Conservation (phyloP, 208 protist genomes). For the Wallacemonas collosoma region DNA sequence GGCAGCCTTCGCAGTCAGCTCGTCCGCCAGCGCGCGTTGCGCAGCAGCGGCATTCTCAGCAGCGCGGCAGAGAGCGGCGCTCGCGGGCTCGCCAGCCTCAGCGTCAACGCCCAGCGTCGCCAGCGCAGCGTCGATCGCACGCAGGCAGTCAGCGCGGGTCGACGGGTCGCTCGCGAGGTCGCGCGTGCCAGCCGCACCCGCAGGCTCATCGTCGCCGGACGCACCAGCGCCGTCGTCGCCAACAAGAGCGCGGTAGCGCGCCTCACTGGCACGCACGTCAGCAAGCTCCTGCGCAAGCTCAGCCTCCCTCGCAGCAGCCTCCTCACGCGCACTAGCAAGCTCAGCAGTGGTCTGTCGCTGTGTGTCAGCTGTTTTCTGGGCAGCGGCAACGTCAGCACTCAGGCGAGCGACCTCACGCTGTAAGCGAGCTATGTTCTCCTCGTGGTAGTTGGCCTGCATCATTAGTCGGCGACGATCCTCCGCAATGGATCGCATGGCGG, state of each 20-base stretch:
- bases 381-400: not conserved
- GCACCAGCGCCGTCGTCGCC: constrained; percentile 14
- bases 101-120: constrained; percentile 26
- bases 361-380: not conserved
- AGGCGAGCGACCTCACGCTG: not conserved
- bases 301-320: constrained; percentile 8
- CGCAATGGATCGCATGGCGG: too few relatives aligned
- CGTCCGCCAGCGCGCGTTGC: constrained; percentile 17
- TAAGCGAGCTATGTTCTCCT: too few relatives aligned
- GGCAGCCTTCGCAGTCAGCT: constrained; percentile 5
- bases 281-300: constrained; percentile 20
- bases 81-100: constrained; percentile 17
- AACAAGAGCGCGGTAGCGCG: constrained; percentile 20
- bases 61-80: constrained; percentile 18
- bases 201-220: constrained; percentile 5
- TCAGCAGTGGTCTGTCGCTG: too few relatives aligned
- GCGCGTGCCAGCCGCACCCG: not conserved
- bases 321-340: not conserved
- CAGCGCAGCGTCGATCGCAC: constrained; percentile 31
- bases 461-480: too few relatives aligned
- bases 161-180: constrained; percentile 22
- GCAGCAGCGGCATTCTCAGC: constrained; percentile 18
- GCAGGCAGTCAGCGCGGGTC: constrained; percentile 35
- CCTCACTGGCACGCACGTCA: constrained; percentile 14
- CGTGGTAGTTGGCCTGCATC: too few relatives aligned